phyloP scores from a whole-genome alignment of 2,329 filamentous ascomycete species.

The Paecilomyces niveus region DNA sequence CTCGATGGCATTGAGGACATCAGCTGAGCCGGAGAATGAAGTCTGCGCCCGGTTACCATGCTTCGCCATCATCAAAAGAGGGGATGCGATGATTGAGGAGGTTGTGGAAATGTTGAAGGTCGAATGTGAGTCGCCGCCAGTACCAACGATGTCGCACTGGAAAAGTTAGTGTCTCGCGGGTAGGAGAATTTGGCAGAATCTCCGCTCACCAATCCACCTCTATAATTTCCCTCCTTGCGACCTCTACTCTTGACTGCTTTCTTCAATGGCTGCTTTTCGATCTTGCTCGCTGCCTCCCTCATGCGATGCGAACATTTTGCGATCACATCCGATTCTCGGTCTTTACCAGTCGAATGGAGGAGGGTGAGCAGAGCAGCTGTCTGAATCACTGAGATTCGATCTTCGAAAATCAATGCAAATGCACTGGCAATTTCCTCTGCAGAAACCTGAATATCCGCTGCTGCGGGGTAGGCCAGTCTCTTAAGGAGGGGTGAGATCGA shows the following conservation, averaged over 20 bases:
- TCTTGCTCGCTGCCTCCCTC: conserved; percentile 67
- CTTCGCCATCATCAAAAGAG: conserved; percentile 79
- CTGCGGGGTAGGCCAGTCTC: conserved; percentile 37
- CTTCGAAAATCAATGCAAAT: conserved; percentile 84
- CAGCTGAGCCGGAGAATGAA: conserved; percentile 90
- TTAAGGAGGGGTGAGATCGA: conserved; percentile 44
- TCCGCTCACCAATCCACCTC: conserved; percentile 68
- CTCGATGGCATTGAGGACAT: conserved; percentile 70
- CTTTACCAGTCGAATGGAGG: conserved; percentile 82
- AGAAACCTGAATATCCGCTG: conserved; percentile 49
- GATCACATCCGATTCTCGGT: conserved; percentile 77
- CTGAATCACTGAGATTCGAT: conserved; percentile 81
- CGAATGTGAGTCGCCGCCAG: conserved; percentile 90
- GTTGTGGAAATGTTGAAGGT: conserved; percentile 99
- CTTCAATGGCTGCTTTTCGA: conserved; percentile 59
- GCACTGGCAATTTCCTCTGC: conserved; percentile 83
- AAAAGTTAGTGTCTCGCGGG: conserved; percentile 3
- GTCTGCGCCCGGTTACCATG: conserved; percentile 95
- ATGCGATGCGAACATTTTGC: conserved; percentile 78
- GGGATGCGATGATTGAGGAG: conserved; percentile 82
- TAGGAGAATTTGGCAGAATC: neutral
- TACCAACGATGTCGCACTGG: conserved; percentile 89
- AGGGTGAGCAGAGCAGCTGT: conserved; percentile 81
- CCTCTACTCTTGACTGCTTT: conserved; percentile 55
- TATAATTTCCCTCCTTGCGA: conserved; percentile 64